Conservation (phyloP, 495 filamentous ascomycete species). For the Hypoxylon rickii region DNA sequence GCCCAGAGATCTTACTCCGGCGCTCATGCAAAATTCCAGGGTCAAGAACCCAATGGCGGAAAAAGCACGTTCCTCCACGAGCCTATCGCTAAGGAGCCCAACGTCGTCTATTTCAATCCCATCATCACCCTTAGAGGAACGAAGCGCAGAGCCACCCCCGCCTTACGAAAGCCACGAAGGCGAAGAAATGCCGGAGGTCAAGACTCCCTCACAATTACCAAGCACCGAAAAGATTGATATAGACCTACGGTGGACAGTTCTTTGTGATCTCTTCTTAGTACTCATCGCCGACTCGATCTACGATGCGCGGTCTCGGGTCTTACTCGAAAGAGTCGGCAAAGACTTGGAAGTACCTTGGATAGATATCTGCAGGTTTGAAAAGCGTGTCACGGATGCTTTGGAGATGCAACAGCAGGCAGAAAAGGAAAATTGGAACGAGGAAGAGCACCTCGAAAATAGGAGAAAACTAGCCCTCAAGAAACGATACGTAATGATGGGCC, state of each 20-base stretch:
- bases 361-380: conserved; percentile 96
- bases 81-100: conserved; percentile 19
- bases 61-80: conserved; percentile 28
- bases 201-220: conserved; percentile 79
- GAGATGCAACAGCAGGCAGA: conserved; percentile 94
- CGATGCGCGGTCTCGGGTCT: conserved; percentile 82
- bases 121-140: conserved; percentile 40
- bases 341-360: conserved; percentile 84
- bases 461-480: conserved; percentile 78
- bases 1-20: conserved; percentile 77
- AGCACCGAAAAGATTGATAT: conserved; percentile 86
- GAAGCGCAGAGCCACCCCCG: conserved; percentile 61
- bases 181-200: conserved; percentile 75
- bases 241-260: conserved; percentile 94
- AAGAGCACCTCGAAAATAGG: conserved; percentile 88
- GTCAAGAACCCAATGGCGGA: conserved; percentile 89
- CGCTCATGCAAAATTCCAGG: conserved; percentile 89
- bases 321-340: conserved; percentile 82
- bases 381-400: conserved; percentile 93
- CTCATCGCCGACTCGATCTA: conserved; percentile 95
- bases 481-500: conserved; percentile 91
- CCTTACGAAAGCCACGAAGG: conserved; percentile 71
- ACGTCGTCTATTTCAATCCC: conserved; percentile 33
- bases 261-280: conserved; percentile 94
- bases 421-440: conserved; percentile 97